Conservation (phyloP, 2,329 filamentous ascomycete genomes). For the Podosphaera leucotricha region DNA sequence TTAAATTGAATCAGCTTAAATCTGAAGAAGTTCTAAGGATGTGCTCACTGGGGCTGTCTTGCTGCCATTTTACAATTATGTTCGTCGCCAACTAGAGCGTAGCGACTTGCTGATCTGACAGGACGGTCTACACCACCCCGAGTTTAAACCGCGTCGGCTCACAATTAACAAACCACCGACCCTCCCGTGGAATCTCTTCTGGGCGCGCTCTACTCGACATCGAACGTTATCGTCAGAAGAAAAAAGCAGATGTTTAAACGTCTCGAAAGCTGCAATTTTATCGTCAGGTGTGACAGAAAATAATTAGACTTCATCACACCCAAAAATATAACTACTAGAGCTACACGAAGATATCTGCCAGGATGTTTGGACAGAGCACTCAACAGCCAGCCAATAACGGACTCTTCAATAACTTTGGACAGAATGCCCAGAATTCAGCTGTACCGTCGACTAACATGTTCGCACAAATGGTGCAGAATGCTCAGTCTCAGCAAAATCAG, state of each 20-base stretch:
- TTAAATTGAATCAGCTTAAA: slow-evolving; percentile 13
- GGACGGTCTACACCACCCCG: not conserved
- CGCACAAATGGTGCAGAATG: no score
- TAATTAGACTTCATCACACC: not conserved
- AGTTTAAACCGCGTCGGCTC: no score
- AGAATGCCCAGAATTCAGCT: slow-evolving; percentile 1
- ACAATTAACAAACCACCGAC: no score
- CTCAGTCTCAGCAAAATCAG: no score
- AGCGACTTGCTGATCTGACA: not conserved
- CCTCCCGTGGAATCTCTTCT: not conserved
- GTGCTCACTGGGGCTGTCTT: slow-evolving; percentile 11
- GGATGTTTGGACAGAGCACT: slow-evolving; percentile 1
- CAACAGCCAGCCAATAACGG: not conserved
- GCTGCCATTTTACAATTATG: slow-evolving; percentile 10
- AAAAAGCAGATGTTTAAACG: no score
- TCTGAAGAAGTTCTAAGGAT: no score
- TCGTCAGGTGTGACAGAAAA: no score
- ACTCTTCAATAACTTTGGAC: not conserved
- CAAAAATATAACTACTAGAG: not conserved
- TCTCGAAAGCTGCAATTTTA: not conserved
- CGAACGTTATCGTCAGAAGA: no score
- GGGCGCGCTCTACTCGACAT: no score
- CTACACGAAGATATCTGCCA: not conserved
- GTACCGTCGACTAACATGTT: no score
- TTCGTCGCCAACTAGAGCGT: not conserved